Conservation (phyloP, 768 basidiomycete genomes). For the Tylopilus sp. region DNA sequence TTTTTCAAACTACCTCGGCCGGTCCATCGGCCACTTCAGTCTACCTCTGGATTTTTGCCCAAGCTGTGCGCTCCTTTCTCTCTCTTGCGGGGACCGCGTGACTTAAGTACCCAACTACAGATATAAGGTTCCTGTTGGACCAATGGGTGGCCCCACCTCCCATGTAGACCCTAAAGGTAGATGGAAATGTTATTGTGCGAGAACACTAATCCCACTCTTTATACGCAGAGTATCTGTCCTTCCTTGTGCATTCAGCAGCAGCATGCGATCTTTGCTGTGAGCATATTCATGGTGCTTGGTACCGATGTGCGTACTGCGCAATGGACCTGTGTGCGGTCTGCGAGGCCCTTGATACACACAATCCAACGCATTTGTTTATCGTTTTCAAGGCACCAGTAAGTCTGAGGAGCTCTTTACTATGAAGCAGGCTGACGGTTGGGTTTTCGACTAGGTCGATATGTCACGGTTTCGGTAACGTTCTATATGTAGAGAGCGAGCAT, state of each 20-base stretch:
- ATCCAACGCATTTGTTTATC: constrained; percentile 78
- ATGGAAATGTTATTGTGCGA: background rate
- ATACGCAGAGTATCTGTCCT: constrained; percentile 55
- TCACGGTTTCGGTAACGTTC: constrained; percentile 57
- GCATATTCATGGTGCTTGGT: constrained; percentile 85
- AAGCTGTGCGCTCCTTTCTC: constrained; percentile 45
- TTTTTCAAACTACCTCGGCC: constrained; percentile 88
- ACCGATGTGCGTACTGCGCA: constrained; percentile 83
- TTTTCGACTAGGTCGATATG: constrained; percentile 64
- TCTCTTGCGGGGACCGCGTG: background rate
- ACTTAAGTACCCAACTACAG: constrained; percentile 36
- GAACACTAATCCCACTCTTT: background rate
- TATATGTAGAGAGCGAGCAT: background rate
- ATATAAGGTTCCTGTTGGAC: constrained; percentile 62
- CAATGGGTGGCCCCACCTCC: constrained; percentile 37
- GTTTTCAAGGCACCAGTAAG: constrained; percentile 82
- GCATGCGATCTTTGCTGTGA: constrained; percentile 86
- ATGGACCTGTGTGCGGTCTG: constrained; percentile 87
- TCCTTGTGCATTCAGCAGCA: constrained; percentile 60
- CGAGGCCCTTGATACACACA: constrained; percentile 77
- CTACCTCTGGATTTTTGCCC: constrained; percentile 62
- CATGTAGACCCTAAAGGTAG: constrained; percentile 56
- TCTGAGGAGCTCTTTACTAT: constrained; percentile 5
- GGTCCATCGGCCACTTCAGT: constrained; percentile 58
- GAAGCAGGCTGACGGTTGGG: constrained; percentile 4